These are phyloP conservation scores for Kalmusia sp. DNA, from an alignment of 2,329 filamentous ascomycete genomes.

Conservation along the genomic window DNA sequence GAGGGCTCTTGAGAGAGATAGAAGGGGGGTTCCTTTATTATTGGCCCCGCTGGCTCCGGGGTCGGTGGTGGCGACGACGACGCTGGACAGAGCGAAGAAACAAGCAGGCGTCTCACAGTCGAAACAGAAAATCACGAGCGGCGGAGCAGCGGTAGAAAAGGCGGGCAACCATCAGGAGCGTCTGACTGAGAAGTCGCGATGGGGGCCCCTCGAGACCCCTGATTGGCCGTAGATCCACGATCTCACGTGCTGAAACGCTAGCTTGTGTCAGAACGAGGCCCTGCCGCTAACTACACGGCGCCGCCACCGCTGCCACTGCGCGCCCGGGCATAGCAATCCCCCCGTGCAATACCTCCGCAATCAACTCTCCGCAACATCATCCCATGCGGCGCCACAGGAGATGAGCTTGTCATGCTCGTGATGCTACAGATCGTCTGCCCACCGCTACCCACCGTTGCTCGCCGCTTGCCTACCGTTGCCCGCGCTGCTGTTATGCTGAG, in stretches of 20 bases:
- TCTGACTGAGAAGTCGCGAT: slow-evolving; percentile 6
- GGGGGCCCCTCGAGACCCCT: not conserved
- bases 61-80: slow-evolving; percentile 2
- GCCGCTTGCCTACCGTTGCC: too few relatives aligned
- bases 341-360: slow-evolving; percentile 4
- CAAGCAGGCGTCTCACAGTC: slow-evolving; percentile 25
- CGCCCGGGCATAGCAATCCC: not conserved
- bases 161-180: slow-evolving; percentile 1
- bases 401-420: not conserved
- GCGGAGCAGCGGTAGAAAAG: slow-evolving; percentile 15
- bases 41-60: not conserved
- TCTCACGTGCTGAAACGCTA: not conserved
- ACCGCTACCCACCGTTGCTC: too few relatives aligned
- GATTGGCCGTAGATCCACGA: too few relatives aligned
- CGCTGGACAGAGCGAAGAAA: slow-evolving; percentile 19
- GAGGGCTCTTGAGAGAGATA: not conserved
- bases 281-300: too few relatives aligned
- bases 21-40: slow-evolving; percentile 16
- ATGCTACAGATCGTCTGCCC: too few relatives aligned
- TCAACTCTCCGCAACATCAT: not conserved
- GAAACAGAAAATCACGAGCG: slow-evolving; percentile 25
- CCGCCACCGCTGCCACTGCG: not conserved
- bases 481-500: not conserved
- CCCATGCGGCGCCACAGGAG: not conserved
- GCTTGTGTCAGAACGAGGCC: not conserved